A percentile compares a stretch with the other conserved stretches of the same genome.
Evolutionary conservation across 2,329 filamentous ascomycete species (phyloP).

Genomic region (Penicillium decumbens): DNA sequence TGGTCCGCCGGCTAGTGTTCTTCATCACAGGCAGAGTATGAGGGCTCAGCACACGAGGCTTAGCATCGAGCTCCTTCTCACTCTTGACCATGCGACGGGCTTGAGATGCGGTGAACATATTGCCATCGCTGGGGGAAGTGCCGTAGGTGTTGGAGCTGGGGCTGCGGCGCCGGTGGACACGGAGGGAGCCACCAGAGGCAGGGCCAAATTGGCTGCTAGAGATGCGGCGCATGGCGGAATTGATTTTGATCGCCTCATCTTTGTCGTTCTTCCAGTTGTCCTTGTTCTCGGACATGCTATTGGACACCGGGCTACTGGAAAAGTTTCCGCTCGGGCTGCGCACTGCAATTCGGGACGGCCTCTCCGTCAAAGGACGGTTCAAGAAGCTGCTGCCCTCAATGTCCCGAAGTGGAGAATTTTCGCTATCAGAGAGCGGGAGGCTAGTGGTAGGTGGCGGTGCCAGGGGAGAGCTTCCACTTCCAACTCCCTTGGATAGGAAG

Average conservation of each 20-base stretch:
- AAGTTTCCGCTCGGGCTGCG: slow-evolving; percentile 39
- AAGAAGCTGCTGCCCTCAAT: slow-evolving; percentile 49
- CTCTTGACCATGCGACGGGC: slow-evolving; percentile 63
- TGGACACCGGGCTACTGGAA: slow-evolving; percentile 39
- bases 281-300: slow-evolving; percentile 48
- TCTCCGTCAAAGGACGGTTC: slow-evolving; percentile 46
- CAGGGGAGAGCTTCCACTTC: slow-evolving; percentile 61
- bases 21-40: slow-evolving; percentile 58
- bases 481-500: slow-evolving; percentile 68
- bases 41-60: slow-evolving; percentile 58
- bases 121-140: slow-evolving; percentile 55
- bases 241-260: slow-evolving; percentile 52
- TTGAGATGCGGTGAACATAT: slow-evolving; percentile 61
- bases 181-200: slow-evolving; percentile 36
- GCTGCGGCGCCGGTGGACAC: slow-evolving; percentile 53
- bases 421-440: slow-evolving; percentile 57
- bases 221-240: slow-evolving; percentile 54
- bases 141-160: slow-evolving; percentile 48
- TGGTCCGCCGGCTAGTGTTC: slow-evolving; percentile 42
- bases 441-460: slow-evolving; percentile 56
- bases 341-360: slow-evolving; percentile 36
- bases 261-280: slow-evolving; percentile 45
- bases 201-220: slow-evolving; percentile 43
- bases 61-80: slow-evolving; percentile 54
- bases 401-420: slow-evolving; percentile 52